These are phyloP conservation scores for Volvox africanus DNA, from an alignment of 139 green algal genomes.

Conservation along the genomic window DNA sequence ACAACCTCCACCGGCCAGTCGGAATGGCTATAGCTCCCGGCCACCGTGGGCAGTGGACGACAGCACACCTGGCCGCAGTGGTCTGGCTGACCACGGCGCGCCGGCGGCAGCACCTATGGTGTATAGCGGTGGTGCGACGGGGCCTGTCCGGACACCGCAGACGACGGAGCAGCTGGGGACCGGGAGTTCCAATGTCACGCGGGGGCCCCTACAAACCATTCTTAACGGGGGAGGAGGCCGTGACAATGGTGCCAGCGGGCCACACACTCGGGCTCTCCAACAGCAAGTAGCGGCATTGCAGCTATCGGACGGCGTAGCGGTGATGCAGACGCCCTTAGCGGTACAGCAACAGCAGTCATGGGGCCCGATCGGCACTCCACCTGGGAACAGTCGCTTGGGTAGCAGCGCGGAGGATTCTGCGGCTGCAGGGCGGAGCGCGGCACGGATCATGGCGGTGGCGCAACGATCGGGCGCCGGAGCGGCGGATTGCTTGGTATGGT, in stretches of 20 bases:
- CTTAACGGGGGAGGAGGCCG: neutral
- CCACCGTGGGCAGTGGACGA: conserved; percentile 36
- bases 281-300: conserved; percentile 32
- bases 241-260: neutral
- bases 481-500: conserved; percentile 49
- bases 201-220: neutral
- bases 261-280: neutral
- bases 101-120: neutral
- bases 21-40: conserved; percentile 2
- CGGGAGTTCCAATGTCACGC: neutral
- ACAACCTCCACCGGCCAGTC: conserved; percentile 5
- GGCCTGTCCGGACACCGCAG: neutral
- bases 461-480: conserved; percentile 35
- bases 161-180: neutral
- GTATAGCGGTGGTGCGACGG: neutral
- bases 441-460: conserved; percentile 9
- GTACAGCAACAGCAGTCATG: neutral
- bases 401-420: neutral
- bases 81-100: neutral
- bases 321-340: neutral
- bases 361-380: neutral
- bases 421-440: neutral
- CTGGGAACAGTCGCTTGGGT: neutral
- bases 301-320: neutral
- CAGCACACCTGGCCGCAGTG: neutral